Base-by-base conservation (phyloP, 176 grass and related monocot species). In the Juncus effusus region DNA sequence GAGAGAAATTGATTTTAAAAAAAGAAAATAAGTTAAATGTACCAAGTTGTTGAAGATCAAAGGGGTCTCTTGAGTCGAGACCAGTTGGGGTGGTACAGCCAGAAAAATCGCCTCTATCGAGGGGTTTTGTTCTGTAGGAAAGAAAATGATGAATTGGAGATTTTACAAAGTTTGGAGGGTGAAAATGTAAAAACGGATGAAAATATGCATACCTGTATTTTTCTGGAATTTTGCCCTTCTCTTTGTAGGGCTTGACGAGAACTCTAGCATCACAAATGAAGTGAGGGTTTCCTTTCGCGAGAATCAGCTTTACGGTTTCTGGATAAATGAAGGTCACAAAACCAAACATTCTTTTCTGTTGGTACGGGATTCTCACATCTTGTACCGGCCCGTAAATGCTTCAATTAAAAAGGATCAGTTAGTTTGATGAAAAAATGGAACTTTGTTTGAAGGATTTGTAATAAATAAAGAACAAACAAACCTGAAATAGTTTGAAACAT, bases 401-500 rank as follows among this genome's bases (percentile, higher is more conserved):
- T 62, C 63, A 42, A 49, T 68, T 51, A 35, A 56, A 11, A 50
- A 79, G 56, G 39, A 49, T 56, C 38, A 74, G 60, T 52, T 8
- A 16, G 28, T 19, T 54, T 28, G 49, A 2, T 13, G 11, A 40
- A 10, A 51, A 66, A 38, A 9, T 12, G 14, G 15, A 56, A 12
- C 3, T 10, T 67, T 50, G 35, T 13, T 28, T 28, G 44, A 47
- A 5, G 2, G 9, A 47, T 47, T 6, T 47, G 44, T 9, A 47
- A 5, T 1, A 47, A 11, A 38, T 37, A 5, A 63, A 42, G 9
- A 16, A 28, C 37, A 52, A 4, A 36, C 12, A 4, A 67, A 97
- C 93, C 93, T 97, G 82, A 97, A 97, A 49, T 97, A 97, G 76
- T 89, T 92, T 44, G 93, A 97, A 67, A 97, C 93, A 54, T 97